Conservation (phyloP, 2,329 filamentous ascomycete species). For the Xylariaceae sp. region DNA sequence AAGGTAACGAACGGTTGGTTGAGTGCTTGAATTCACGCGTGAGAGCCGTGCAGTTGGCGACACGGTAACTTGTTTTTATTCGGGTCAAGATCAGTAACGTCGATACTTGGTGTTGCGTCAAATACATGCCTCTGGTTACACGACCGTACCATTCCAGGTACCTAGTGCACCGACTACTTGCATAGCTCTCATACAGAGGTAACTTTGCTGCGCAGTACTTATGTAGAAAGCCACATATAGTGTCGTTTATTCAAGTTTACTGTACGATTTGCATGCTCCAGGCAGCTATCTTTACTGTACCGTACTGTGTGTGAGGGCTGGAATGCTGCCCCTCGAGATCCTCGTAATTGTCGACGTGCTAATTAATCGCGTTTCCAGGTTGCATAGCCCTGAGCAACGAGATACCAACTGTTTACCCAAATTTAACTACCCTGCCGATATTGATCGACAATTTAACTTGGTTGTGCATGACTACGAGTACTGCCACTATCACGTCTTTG, state of each 20-base stretch:
- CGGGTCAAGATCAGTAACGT: background rate
- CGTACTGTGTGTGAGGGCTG: no score
- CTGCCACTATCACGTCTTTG: no score
- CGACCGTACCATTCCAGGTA: no score
- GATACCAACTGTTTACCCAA: no score
- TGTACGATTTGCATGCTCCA: background rate
- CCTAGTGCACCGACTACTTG: background rate
- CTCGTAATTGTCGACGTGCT: no score
- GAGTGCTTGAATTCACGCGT: background rate
- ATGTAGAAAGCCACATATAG: background rate
- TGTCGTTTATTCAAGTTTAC: background rate
- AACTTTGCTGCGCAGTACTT: background rate
- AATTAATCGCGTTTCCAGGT: no score
- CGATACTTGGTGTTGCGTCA: background rate
- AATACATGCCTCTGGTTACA: background rate
- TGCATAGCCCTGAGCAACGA: no score
- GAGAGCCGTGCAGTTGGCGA: background rate
- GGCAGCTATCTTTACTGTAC: no score
- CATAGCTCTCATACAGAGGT: background rate
- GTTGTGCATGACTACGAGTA: no score
- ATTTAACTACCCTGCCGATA: no score
- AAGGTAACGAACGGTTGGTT: conserved; percentile 12
- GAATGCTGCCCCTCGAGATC: no score
- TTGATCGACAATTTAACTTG: no score
- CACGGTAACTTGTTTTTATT: background rate